A percentile compares a stretch with the other conserved stretches of the same genome.
These are phyloP conservation scores for Hibiscus syriacus DNA, from an alignment of 345 rosid genomes.

Conservation along the genomic window DNA sequence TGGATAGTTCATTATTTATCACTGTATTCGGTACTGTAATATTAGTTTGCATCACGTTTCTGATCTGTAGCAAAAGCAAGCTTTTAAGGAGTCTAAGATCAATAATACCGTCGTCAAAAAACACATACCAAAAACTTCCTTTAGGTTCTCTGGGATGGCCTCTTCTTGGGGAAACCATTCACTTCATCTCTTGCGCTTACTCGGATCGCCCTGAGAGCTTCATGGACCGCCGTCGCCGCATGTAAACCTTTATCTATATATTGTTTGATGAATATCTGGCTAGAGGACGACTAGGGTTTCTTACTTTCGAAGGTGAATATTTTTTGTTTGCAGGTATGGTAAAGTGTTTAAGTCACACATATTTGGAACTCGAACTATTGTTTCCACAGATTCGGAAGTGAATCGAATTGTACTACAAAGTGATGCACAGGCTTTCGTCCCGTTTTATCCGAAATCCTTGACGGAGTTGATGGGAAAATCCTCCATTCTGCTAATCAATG, in stretches of 20 bases:
- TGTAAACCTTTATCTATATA: constrained; percentile 24
- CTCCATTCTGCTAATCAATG: constrained; percentile 79
- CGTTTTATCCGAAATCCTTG: constrained; percentile 87
- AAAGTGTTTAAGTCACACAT: constrained; percentile 96
- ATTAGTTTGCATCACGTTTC: constrained; percentile 20
- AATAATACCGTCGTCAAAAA: not conserved
- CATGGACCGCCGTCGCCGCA: constrained; percentile 72
- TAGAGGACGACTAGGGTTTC: not conserved
- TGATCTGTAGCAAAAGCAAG: constrained; percentile 22
- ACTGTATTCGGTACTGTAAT: constrained; percentile 21
- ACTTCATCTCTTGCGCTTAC: constrained; percentile 74
- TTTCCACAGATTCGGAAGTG: constrained; percentile 92
- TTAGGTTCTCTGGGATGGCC: constrained; percentile 86
- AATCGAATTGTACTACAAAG: constrained; percentile 77
- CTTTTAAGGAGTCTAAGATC: not conserved
- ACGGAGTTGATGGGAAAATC: constrained; percentile 94
- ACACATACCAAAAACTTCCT: constrained; percentile 30
- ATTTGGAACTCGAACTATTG: constrained; percentile 75
- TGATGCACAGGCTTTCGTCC: constrained; percentile 72
- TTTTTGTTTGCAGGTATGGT: constrained; percentile 26
- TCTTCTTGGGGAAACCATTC: constrained; percentile 77
- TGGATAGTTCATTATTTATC: constrained; percentile 22
- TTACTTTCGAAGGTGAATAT: too few species aligned
- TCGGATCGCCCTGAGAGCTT: constrained; percentile 84
- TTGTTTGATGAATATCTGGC: not conserved